Base-by-base conservation (phyloP, 1,284 basidiomycete species). In the Trametes pubescens region DNA sequence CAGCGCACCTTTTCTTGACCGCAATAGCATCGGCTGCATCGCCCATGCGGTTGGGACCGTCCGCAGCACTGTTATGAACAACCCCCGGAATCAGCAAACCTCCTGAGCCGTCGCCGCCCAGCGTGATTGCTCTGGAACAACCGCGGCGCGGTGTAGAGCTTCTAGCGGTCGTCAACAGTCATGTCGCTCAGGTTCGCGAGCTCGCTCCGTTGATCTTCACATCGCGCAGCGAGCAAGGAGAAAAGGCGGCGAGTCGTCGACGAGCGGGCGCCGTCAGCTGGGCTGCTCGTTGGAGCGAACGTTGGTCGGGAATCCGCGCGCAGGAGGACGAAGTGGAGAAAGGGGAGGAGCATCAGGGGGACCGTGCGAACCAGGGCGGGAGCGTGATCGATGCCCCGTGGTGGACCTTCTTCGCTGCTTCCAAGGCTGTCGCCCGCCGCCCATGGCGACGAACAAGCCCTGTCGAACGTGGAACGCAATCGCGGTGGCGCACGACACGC, bases 321-420 rank as follows among this genome's bases (percentile, higher is more conserved):
- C 54, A 54, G n/a, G 57, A 32, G 37, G 16, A 26, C 62, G 53
- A 59, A 62, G 65, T 64, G 65, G 62, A 66, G 65, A 66, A 37
- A 13, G 56, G 53, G 54, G 63, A 61, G 61, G 58, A 67, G 62
- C 57, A 62, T 66, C 58, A 61, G 49, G 26, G 43, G 61, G 32
- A 46, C 35, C 60, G 53, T 56, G 57, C 57, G 47, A 51, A n/a
- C 26, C 22, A 13, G 48, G 32, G 21, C 6, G 51, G 32, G 44
- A 29, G 24, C 51, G 51, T 60, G 59, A 60, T 54, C 44, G 46
- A 21, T 26, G 49, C 22, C 59, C 44, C 51, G 59, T 53, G 51
- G 51, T 29, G 38, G 51, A 14, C 43, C 21, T 47, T 46, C 58
- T 54, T 40, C 22, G 51, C 35, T 60, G 59, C 32, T 54, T 60